Conservation (phyloP, 1,284 basidiomycete species). For the Trichosporon ovoides region DNA sequence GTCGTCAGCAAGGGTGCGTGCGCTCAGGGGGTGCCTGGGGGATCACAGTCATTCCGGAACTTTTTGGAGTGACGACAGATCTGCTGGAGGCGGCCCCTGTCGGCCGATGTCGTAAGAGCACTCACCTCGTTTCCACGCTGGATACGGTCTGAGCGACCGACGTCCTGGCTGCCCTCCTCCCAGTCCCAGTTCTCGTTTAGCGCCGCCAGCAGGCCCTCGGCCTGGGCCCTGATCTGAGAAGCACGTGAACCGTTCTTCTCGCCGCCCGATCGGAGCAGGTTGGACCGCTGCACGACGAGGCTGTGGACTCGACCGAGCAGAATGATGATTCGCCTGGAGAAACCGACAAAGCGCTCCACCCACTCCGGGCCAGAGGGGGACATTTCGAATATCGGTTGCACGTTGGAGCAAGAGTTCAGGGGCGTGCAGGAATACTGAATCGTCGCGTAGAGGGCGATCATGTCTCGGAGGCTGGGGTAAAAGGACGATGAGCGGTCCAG, state of each 20-base stretch:
- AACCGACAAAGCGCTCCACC: slow-evolving; percentile 25
- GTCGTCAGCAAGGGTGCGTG: not conserved
- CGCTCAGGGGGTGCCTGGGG: not conserved
- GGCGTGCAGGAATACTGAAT: slow-evolving; percentile 14
- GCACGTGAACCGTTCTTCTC: slow-evolving; percentile 1
- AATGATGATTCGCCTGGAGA: slow-evolving; percentile 18
- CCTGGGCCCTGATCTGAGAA: slow-evolving; percentile 10
- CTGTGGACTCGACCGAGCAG: slow-evolving; percentile 17
- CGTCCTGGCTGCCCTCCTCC: slow-evolving; percentile 11
- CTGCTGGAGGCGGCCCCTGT: not conserved
- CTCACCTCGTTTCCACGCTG: slow-evolving; percentile 22
- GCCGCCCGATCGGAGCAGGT: slow-evolving; percentile 10
- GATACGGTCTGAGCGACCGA: slow-evolving; percentile 16
- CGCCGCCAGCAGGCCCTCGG: slow-evolving; percentile 9
- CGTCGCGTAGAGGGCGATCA: slow-evolving; percentile 21
- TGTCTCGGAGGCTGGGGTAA: slow-evolving; percentile 18
- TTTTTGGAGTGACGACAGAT: not conserved
- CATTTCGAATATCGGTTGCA: slow-evolving; percentile 8
- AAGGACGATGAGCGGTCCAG: slow-evolving; percentile 8
- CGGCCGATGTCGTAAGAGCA: not conserved
- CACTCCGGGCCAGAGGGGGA: slow-evolving; percentile 15
- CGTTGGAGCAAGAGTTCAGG: slow-evolving; percentile 1
- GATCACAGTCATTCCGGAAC: not conserved
- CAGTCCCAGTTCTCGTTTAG: slow-evolving; percentile 16
- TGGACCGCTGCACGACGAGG: slow-evolving; percentile 16